A percentile compares a stretch with the other conserved stretches of the same genome.
Evolutionary conservation across 2,329 filamentous ascomycete species (phyloP).

Genomic region (Xylariaceae sp.): DNA sequence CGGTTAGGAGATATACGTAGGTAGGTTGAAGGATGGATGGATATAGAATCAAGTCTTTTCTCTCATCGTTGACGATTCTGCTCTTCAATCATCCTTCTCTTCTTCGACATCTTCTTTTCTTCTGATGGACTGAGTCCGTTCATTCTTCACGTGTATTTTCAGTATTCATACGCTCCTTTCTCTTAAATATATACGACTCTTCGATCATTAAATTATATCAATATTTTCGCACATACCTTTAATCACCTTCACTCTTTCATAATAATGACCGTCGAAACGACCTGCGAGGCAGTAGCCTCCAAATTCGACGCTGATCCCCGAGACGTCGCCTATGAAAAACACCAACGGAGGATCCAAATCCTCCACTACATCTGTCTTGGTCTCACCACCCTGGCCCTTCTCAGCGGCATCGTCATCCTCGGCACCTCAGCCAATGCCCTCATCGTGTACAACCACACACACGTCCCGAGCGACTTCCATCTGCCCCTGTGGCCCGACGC

Average conservation of each 20-base stretch:
- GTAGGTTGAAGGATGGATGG: neutral
- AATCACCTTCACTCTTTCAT: slow-evolving; percentile 16
- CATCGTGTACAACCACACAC: slow-evolving; percentile 50
- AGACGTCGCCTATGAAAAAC: slow-evolving; percentile 37
- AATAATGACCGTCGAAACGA: slow-evolving; percentile 34
- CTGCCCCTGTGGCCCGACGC: slow-evolving; percentile 54
- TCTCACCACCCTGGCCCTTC: slow-evolving; percentile 46
- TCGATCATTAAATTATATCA: no score
- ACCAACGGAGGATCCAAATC: slow-evolving; percentile 33
- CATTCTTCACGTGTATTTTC: slow-evolving; percentile 17
- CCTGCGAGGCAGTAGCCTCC: slow-evolving; percentile 40
- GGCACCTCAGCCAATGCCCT: slow-evolving; percentile 51
- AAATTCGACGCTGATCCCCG: slow-evolving; percentile 46
- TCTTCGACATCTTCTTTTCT: slow-evolving; percentile 3
- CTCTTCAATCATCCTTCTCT: neutral
- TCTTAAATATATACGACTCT: neutral
- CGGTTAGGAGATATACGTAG: neutral
- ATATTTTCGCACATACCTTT: neutral
- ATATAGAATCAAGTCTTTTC: neutral
- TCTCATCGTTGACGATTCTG: neutral
- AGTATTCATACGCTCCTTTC: slow-evolving; percentile 13
- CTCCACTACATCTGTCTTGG: slow-evolving; percentile 43
- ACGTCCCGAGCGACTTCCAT: slow-evolving; percentile 41
- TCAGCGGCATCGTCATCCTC: slow-evolving; percentile 47
- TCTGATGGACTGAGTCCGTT: slow-evolving; percentile 3